A percentile compares a stretch with the other conserved stretches of the same genome.
Evolutionary conservation across 1,284 basidiomycete species (phyloP).

Genomic region (Cryptococcus sp.): DNA sequence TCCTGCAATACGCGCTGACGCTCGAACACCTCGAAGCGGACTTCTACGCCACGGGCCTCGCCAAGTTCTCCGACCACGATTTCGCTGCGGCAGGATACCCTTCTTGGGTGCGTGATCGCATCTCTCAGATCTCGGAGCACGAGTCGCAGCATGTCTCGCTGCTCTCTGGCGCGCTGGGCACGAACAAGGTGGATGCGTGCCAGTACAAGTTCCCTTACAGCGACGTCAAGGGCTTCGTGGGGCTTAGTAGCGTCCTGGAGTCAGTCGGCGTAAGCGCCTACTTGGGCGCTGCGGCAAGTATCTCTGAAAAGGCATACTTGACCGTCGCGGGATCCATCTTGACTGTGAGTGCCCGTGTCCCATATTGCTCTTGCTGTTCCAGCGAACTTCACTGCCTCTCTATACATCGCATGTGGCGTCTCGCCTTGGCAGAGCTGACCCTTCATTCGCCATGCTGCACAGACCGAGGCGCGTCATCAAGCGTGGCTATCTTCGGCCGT

Average conservation of each 20-base stretch:
- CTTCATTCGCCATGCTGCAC: not conserved
- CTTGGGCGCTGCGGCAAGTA: slow-evolving; percentile 69
- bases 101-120: slow-evolving; percentile 22
- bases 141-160: slow-evolving; percentile 61
- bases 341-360: slow-evolving; percentile 49
- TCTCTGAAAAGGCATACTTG: slow-evolving; percentile 39
- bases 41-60: slow-evolving; percentile 65
- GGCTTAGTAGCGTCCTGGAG: slow-evolving; percentile 74
- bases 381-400: no score
- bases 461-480: slow-evolving; percentile 76
- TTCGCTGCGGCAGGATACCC: slow-evolving; percentile 71
- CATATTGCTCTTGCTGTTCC: not conserved
- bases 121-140: slow-evolving; percentile 60
- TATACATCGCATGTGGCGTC: not conserved
- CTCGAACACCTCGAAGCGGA: slow-evolving; percentile 68
- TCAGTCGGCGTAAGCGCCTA: slow-evolving; percentile 76
- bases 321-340: slow-evolving; percentile 70
- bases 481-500: slow-evolving; percentile 28
- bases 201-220: slow-evolving; percentile 46
- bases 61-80: slow-evolving; percentile 65
- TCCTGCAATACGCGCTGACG: slow-evolving; percentile 54
- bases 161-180: slow-evolving; percentile 60
- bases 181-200: slow-evolving; percentile 55
- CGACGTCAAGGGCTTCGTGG: slow-evolving; percentile 69
- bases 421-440: no score